Conservation (phyloP, 495 filamentous ascomycete species). For the Entonaema liquescens region DNA sequence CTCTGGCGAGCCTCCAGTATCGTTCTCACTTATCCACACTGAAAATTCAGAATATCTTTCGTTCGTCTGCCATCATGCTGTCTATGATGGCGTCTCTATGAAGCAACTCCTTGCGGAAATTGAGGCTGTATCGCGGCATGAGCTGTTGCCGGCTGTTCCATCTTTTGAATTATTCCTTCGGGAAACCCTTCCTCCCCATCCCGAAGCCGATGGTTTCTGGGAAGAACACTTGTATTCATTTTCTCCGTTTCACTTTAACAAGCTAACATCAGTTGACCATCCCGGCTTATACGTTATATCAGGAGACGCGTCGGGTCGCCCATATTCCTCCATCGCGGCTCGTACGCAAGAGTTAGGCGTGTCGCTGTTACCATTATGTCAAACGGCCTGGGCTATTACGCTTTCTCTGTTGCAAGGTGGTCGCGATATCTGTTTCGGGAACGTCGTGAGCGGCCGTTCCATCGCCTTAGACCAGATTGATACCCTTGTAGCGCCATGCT, state of each 20-base stretch:
- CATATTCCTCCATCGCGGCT: slow-evolving; percentile 57
- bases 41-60: slow-evolving; percentile 56
- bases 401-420: slow-evolving; percentile 61
- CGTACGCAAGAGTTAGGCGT: slow-evolving; percentile 61
- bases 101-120: slow-evolving; percentile 70
- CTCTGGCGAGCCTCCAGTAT: slow-evolving; percentile 48
- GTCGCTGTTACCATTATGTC: slow-evolving; percentile 69
- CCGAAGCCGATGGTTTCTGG: slow-evolving; percentile 70
- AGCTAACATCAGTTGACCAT: slow-evolving; percentile 1
- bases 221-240: slow-evolving; percentile 57
- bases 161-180: slow-evolving; percentile 56
- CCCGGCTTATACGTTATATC: slow-evolving; percentile 5
- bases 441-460: slow-evolving; percentile 77
- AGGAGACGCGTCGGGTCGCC: slow-evolving; percentile 3
- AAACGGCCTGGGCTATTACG: slow-evolving; percentile 72
- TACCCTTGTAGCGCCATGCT: slow-evolving; percentile 81
- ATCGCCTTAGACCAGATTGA: slow-evolving; percentile 70
- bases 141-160: slow-evolving; percentile 53
- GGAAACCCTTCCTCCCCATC: slow-evolving; percentile 38
- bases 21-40: slow-evolving; percentile 45
- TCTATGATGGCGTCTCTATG: slow-evolving; percentile 82
- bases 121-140: slow-evolving; percentile 58
- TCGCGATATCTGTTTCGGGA: slow-evolving; percentile 82
- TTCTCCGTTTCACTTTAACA: slow-evolving; percentile 55
- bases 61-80: slow-evolving; percentile 75